These are phyloP conservation scores for Fistulifera solaris DNA, from an alignment of 108 stramenopile species.

Conservation along the genomic window DNA sequence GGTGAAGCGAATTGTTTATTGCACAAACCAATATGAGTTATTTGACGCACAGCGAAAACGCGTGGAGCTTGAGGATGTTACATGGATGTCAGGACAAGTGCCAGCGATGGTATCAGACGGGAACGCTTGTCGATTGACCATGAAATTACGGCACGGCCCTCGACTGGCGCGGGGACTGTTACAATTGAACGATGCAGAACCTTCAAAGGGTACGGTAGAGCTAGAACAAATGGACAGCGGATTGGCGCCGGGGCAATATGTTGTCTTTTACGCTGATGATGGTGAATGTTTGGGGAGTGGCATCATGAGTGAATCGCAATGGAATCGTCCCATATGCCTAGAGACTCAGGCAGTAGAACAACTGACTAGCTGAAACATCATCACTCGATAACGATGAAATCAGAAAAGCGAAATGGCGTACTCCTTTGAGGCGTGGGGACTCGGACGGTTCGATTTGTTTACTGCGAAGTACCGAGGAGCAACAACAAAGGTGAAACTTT, in stretches of 20 bases:
- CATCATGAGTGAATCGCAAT: conserved; percentile 81
- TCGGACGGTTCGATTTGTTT: too few relatives aligned
- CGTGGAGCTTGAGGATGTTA: conserved; percentile 79
- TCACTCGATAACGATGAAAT: too few relatives aligned
- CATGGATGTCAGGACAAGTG: conserved; percentile 65
- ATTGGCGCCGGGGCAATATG: conserved; percentile 92
- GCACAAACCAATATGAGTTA: conserved; percentile 81
- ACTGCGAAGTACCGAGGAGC: too few relatives aligned
- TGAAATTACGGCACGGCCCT: conserved; percentile 93
- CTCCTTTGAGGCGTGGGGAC: too few relatives aligned
- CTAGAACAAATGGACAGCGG: conserved; percentile 82
- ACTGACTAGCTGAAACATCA: too few relatives aligned
- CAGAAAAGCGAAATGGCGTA: too few relatives aligned
- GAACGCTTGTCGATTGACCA: conserved; percentile 31
- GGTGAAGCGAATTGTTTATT: conserved; percentile 58
- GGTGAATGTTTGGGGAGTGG: conserved; percentile 84
- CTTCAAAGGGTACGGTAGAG: conserved; percentile 31
- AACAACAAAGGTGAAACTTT: too few relatives aligned
- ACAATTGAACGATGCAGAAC: conserved; percentile 12
- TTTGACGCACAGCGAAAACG: conserved; percentile 49
- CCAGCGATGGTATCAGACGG: conserved; percentile 21
- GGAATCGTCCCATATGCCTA: conserved; percentile 15
- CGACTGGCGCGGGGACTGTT: conserved; percentile 57
- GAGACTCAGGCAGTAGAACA: too few relatives aligned
- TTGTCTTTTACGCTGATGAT: conserved; percentile 82